Conservation (phyloP, 306 rosid species). For the Vigna unguiculata region DNA sequence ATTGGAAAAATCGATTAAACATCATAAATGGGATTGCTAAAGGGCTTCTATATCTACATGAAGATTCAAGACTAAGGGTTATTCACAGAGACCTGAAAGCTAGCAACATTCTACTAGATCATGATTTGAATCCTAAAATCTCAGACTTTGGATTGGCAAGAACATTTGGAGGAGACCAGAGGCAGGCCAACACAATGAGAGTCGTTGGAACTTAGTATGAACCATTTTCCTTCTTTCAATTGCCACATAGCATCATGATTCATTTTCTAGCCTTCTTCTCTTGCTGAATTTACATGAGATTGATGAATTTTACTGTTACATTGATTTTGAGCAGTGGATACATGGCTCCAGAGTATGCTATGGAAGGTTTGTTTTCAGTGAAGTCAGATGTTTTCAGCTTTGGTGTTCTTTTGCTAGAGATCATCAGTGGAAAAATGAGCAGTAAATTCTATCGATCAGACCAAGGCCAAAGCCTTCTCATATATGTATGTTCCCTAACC, state of each 20-base stretch:
- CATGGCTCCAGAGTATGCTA: constrained; percentile 69
- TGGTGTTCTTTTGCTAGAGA: constrained; percentile 58
- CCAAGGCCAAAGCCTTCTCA: constrained; percentile 48
- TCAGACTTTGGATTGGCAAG: constrained; percentile 69
- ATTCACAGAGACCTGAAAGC: constrained; percentile 75
- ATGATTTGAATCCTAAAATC: constrained; percentile 60
- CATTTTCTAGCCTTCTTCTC: background rate
- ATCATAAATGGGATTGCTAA: constrained; percentile 63
- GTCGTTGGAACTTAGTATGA: constrained; percentile 64
- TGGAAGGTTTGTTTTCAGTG: constrained; percentile 55
- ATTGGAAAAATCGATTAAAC: constrained; percentile 49
- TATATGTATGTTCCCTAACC: constrained; percentile 45
- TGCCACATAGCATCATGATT: constrained; percentile 4
- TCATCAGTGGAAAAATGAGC: constrained; percentile 53
- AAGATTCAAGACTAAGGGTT: constrained; percentile 57
- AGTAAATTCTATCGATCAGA: constrained; percentile 47
- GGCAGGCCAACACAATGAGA: constrained; percentile 54
- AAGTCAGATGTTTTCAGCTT: constrained; percentile 61
- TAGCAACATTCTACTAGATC: constrained; percentile 58
- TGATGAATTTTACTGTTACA: background rate
- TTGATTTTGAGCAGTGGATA: constrained; percentile 55
- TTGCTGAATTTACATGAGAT: background rate
- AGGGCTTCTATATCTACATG: constrained; percentile 69
- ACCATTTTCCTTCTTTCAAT: background rate
- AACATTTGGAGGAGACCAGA: constrained; percentile 54